Evolutionary conservation across 2,329 filamentous ascomycete genomes (phyloP).

Genomic region (Zasmidium citrigriseum): DNA sequence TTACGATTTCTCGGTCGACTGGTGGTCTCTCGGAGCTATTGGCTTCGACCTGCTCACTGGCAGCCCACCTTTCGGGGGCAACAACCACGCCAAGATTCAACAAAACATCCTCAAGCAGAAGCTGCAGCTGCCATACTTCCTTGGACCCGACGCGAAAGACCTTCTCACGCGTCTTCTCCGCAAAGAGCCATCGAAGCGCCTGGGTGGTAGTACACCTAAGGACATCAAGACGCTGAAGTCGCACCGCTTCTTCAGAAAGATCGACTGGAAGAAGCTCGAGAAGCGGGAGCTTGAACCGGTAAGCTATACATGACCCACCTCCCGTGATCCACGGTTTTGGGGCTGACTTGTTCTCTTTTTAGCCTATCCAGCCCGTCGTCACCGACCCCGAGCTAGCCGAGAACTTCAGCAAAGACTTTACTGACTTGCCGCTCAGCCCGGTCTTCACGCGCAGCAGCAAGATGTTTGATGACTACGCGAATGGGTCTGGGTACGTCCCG

Average conservation of each 20-base stretch:
- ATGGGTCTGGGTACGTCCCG: constrained; percentile 16
- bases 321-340: not conserved
- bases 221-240: constrained; percentile 83
- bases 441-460: constrained; percentile 46
- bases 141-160: constrained; percentile 90
- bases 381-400: constrained; percentile 95
- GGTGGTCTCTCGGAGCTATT: constrained; percentile 96
- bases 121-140: constrained; percentile 82
- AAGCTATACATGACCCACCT: constrained; percentile 1
- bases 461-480: constrained; percentile 23
- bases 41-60: constrained; percentile 93
- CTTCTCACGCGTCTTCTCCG: constrained; percentile 84
- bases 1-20: constrained; percentile 94
- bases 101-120: constrained; percentile 96
- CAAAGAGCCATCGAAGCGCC: constrained; percentile 87
- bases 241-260: constrained; percentile 95
- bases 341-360: constrained; percentile 11
- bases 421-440: constrained; percentile 77
- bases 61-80: constrained; percentile 83
- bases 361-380: constrained; percentile 86
- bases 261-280: constrained; percentile 88
- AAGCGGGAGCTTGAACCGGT: constrained; percentile 74
- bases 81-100: constrained; percentile 92
- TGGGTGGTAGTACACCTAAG: constrained; percentile 85
- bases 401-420: constrained; percentile 95